phyloP scores from a whole-genome alignment of 768 basidiomycete species.

The Paxillus ammoniavirescens region DNA sequence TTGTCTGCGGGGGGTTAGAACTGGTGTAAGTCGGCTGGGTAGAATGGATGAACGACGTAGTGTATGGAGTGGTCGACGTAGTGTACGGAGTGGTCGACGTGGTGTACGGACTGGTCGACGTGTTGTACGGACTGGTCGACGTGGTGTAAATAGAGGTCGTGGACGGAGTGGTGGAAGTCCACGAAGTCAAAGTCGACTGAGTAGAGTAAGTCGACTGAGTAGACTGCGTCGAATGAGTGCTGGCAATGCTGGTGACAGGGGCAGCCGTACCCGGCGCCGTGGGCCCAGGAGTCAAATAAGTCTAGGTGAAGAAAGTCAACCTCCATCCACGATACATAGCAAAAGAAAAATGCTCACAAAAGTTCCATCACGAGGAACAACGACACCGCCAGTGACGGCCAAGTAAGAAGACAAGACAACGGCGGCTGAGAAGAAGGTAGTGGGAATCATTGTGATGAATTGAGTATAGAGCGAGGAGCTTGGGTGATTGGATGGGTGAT shows the following conservation, averaged over 20 bases:
- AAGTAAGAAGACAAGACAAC: conserved; percentile 10
- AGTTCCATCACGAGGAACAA: conserved; percentile 15
- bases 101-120: neutral
- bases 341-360: conserved; percentile 10
- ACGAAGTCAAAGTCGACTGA: neutral
- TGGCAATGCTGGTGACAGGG: neutral
- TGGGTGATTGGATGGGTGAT: neutral
- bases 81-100: neutral
- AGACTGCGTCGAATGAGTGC: neutral
- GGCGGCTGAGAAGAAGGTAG: conserved; percentile 6
- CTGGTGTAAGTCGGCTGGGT: neutral
- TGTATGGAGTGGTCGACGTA: neutral
- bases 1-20: too few relatives aligned
- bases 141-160: neutral
- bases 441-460: conserved; percentile 7
- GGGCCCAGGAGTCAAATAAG: conserved; percentile 6
- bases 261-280: neutral
- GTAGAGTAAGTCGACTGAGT: neutral
- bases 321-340: neutral
- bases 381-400: conserved; percentile 11
- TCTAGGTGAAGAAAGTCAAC: neutral
- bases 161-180: neutral
- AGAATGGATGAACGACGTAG: neutral
- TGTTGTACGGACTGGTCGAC: neutral
- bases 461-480: neutral